Evolutionary conservation across 306 rosid genomes (phyloP), one percentile per base, ranked within the genome.

Genomic region (Cucurbita pepo): DNA sequence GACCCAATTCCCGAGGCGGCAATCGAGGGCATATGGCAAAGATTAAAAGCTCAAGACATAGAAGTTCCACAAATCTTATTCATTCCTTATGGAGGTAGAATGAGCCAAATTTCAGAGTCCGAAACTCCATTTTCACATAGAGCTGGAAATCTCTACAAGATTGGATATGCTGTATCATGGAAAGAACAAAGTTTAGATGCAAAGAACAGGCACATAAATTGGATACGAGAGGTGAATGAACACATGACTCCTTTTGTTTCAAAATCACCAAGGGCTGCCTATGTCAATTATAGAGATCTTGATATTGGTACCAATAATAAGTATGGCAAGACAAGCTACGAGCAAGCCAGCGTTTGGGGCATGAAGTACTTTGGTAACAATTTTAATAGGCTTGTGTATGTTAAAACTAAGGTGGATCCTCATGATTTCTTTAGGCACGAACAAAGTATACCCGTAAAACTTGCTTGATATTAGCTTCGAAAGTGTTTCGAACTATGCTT

Each of bases 81-180:
- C 75, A 83, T 70, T n/a, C 97, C 96, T 1, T 92, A 88, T 58
- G 97, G 97, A 0, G 97, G 91, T 63, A 81, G 25, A 81, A 90
- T 85, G 97, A 78, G 81, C 73, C 74, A 72, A 5, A 82, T 92
- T 30, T 71, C 90, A 0, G 89, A 88, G 56, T 81, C 86, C 0
- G 82, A 78, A 66, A 85, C 18, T 13, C 92, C 96, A 0, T 89
- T 89, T 45, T 90, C 95, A 30, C 96, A 88, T 51, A 82, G 96
- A 63, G 87, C 86, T 18, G 92, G 93, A 61, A 76, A 82, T 8
- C 65, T 87, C 0, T 91, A 82, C 83, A 85, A 83, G 61, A 85
- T 89, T 36, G 91, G 86, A 78, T 87, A 85, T 52, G 0, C 86
- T 4, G 34, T 75, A 0, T 4, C 8, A 1, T 91, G 97, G 94